Evolutionary conservation across 768 basidiomycete genomes (phyloP).

Genomic region (Termitomyces eurrhizus): DNA sequence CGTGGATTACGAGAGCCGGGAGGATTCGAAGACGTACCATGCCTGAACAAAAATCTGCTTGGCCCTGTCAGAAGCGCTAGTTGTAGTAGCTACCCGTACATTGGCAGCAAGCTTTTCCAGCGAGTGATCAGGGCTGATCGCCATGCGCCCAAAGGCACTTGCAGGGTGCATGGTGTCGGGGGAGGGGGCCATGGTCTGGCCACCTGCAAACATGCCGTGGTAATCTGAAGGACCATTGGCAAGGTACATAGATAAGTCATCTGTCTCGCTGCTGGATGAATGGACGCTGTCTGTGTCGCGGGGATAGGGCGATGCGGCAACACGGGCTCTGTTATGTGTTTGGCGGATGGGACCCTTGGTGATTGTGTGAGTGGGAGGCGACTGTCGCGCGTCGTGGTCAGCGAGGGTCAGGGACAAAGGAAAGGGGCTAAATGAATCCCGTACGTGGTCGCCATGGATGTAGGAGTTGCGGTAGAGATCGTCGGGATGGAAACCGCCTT

Average conservation of each 20-base stretch:
- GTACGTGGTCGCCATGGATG: constrained; percentile 43
- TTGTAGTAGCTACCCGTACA: constrained; percentile 85
- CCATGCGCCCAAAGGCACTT: constrained; percentile 77
- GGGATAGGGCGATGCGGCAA: constrained; percentile 80
- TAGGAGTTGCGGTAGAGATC: constrained; percentile 71
- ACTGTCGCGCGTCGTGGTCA: constrained; percentile 27
- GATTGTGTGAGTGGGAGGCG: constrained; percentile 74
- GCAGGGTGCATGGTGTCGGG: constrained; percentile 60
- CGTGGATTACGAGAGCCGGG: background rate
- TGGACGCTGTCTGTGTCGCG: constrained; percentile 84
- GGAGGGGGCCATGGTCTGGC: constrained; percentile 41
- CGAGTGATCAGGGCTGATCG: constrained; percentile 69
- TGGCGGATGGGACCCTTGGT: constrained; percentile 73
- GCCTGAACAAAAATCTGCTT: constrained; percentile 93
- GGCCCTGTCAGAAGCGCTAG: constrained; percentile 86
- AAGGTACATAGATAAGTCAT: constrained; percentile 80
- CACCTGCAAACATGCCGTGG: constrained; percentile 57
- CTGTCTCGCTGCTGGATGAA: constrained; percentile 86
- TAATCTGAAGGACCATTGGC: constrained; percentile 55
- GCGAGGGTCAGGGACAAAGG: background rate
- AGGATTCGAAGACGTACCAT: constrained; percentile 52
- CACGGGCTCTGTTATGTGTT: constrained; percentile 75
- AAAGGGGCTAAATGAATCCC: constrained; percentile 18
- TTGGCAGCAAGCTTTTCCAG: constrained; percentile 86
- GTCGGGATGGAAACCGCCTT: constrained; percentile 58